Evolutionary conservation across 176 grass and related monocot genomes (phyloP).

Genomic region (Thalia dealbata): DNA sequence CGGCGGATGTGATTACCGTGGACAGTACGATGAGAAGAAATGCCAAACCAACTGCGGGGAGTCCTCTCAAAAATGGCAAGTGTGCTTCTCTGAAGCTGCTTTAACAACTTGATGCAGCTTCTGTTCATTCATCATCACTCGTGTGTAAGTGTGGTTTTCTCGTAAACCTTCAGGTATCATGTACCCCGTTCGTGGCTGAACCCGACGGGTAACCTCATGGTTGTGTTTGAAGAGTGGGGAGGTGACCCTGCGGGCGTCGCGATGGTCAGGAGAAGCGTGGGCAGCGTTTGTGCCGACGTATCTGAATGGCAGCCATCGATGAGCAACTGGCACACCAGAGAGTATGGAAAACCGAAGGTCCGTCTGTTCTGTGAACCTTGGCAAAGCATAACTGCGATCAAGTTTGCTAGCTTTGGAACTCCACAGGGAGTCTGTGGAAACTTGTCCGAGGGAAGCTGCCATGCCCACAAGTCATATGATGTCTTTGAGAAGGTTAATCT

Average conservation of each 20-base stretch:
- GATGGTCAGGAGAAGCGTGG: constrained; percentile 67
- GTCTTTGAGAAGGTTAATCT: constrained; percentile 70
- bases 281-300: constrained; percentile 69
- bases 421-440: constrained; percentile 68
- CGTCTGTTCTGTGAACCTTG: constrained; percentile 69
- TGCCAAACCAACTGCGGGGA: constrained; percentile 90
- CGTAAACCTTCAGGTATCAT: constrained; percentile 54
- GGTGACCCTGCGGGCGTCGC: constrained; percentile 65
- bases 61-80: constrained; percentile 88
- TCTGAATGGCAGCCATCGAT: constrained; percentile 93
- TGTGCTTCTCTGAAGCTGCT: background rate
- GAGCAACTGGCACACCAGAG: constrained; percentile 78
- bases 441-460: constrained; percentile 74
- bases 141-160: constrained; percentile 18
- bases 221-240: constrained; percentile 91
- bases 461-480: constrained; percentile 87
- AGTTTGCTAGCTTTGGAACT: constrained; percentile 93
- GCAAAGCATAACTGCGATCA: constrained; percentile 66
- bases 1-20: constrained; percentile 63
- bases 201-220: constrained; percentile 81
- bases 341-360: constrained; percentile 64
- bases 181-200: constrained; percentile 92
- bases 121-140: background rate
- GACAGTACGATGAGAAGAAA: constrained; percentile 66
- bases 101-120: background rate